Evolutionary conservation across 495 filamentous ascomycete species (phyloP).

Genomic region (Bryoglossum gracile): DNA sequence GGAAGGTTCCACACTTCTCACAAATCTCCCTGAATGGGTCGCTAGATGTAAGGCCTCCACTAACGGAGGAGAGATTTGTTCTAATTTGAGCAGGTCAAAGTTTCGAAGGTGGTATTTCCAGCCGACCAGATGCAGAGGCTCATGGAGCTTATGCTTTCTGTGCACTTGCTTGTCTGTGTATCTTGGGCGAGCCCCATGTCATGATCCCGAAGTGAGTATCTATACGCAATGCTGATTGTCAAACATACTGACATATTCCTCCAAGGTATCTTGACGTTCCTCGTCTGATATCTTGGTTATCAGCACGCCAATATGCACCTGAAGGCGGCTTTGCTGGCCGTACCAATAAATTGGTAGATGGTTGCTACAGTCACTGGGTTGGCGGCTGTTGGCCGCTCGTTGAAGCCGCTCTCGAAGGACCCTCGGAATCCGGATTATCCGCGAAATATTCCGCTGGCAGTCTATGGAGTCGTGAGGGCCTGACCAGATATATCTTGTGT

Average conservation of each 20-base stretch:
- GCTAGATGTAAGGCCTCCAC: conserved; percentile 56
- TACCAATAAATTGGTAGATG: conserved; percentile 97
- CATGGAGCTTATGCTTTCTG: conserved; percentile 98
- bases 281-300: conserved; percentile 75
- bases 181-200: conserved; percentile 67
- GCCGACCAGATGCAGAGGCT: conserved; percentile 74
- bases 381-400: conserved; percentile 89
- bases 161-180: conserved; percentile 76
- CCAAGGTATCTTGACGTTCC: conserved; percentile 70
- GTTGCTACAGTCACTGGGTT: conserved; percentile 97
- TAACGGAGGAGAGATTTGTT: conserved; percentile 7
- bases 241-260: conserved; percentile 14
- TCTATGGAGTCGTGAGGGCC: conserved; percentile 76
- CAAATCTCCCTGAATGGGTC: conserved; percentile 70
- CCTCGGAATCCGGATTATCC: conserved; percentile 14
- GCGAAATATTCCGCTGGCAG: conserved; percentile 13
- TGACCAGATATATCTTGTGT: conserved; percentile 78
- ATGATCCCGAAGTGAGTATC: conserved; percentile 56
- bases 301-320: conserved; percentile 79
- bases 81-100: conserved; percentile 62
- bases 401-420: conserved; percentile 64
- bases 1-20: conserved; percentile 49
- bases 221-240: no score
- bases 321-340: conserved; percentile 88
- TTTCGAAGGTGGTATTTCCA: conserved; percentile 87